These are phyloP conservation scores for Claviceps spartinae DNA, from an alignment of 2,329 filamentous ascomycete species.

Conservation along the genomic window DNA sequence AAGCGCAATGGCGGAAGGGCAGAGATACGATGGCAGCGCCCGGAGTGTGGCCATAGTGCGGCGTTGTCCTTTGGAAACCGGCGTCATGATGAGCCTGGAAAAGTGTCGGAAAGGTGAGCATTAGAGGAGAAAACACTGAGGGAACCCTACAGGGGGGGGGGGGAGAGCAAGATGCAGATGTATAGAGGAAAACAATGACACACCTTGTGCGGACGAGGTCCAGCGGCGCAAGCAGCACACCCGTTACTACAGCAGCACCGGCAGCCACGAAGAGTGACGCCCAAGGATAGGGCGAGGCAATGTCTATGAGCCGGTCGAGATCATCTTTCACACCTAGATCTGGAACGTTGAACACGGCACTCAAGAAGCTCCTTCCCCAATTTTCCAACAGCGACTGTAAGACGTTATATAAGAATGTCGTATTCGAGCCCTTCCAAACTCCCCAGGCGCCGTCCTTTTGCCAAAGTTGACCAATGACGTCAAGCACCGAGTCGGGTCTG, in stretches of 20 bases:
- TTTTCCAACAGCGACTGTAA: slow-evolving; percentile 78
- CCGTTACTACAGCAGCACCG: slow-evolving; percentile 53
- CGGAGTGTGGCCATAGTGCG: slow-evolving; percentile 68
- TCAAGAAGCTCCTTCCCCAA: slow-evolving; percentile 83
- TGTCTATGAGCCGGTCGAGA: slow-evolving; percentile 58
- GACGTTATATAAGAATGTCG: slow-evolving; percentile 82
- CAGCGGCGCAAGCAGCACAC: slow-evolving; percentile 70
- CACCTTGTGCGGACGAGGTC: slow-evolving; percentile 73
- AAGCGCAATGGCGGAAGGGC: slow-evolving; percentile 55
- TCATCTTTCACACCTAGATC: slow-evolving; percentile 67
- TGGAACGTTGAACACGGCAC: slow-evolving; percentile 78
- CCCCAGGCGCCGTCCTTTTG: slow-evolving; percentile 79
- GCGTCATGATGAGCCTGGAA: slow-evolving; percentile 64
- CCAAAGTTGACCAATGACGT: slow-evolving; percentile 81
- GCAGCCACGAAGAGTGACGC: slow-evolving; percentile 63
- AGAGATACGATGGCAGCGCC: slow-evolving; percentile 63
- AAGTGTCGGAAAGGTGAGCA: background rate
- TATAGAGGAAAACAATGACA: background rate
- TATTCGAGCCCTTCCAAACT: slow-evolving; percentile 88
- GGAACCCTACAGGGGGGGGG: too few relatives aligned
- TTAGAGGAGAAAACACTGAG: background rate
- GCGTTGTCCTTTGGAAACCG: slow-evolving; percentile 59
- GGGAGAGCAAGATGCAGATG: too few relatives aligned
- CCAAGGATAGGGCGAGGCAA: slow-evolving; percentile 69
- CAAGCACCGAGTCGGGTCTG: slow-evolving; percentile 66